Conservation (phyloP, 306 rosid genomes). For the Trichosanthes cucumerina region DNA sequence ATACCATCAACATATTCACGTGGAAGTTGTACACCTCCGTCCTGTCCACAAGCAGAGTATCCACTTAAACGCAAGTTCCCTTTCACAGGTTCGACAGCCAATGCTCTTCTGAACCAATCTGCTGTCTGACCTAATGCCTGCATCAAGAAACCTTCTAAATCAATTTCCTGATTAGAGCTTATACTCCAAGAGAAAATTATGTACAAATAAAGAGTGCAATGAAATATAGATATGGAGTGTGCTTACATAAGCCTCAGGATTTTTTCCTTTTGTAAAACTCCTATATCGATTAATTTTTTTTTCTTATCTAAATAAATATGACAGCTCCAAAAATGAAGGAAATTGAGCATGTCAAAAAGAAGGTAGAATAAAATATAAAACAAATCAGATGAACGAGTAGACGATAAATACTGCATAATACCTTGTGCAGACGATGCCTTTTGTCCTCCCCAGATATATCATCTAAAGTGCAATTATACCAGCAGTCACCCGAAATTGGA, state of each 20-base stretch:
- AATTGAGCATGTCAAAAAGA: neutral
- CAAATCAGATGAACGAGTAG: neutral
- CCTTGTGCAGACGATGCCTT: slow-evolving; percentile 76
- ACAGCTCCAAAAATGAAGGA: neutral
- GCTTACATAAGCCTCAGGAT: neutral
- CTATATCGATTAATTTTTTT: neutral
- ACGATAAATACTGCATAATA: slow-evolving; percentile 3
- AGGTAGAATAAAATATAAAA: slow-evolving; percentile 5
- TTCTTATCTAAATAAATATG: neutral
- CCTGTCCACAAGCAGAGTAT: slow-evolving; percentile 98
- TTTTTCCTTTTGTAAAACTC: neutral
- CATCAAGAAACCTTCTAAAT: slow-evolving; percentile 19
- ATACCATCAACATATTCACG: slow-evolving; percentile 86
- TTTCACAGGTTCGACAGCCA: slow-evolving; percentile 93
- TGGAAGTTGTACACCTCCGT: slow-evolving; percentile 97
- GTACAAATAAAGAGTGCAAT: neutral
- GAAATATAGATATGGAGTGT: neutral
- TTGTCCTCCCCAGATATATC: slow-evolving; percentile 93
- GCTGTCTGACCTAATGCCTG: slow-evolving; percentile 97
- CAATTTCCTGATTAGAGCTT: neutral
- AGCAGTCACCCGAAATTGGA: slow-evolving; percentile 82
- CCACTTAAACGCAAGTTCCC: slow-evolving; percentile 93
- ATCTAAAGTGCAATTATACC: slow-evolving; percentile 91
- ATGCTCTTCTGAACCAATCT: slow-evolving; percentile 86
- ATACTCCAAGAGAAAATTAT: neutral